These are phyloP conservation scores for Podospora sp. DNA, from an alignment of 495 filamentous ascomycete species.

Conservation along the genomic window DNA sequence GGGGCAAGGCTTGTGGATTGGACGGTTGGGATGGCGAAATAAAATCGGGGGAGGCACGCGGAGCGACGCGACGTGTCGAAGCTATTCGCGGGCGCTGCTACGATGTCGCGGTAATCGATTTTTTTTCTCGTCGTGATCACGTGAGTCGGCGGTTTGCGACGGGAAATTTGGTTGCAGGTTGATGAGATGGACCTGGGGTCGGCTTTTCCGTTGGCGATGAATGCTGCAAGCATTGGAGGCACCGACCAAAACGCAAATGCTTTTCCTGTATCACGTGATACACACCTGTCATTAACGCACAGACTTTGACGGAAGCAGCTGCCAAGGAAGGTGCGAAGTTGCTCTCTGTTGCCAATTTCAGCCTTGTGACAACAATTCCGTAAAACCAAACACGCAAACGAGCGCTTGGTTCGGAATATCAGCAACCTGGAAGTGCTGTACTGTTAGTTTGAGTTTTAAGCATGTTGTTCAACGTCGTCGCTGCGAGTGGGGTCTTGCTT, in stretches of 20 bases:
- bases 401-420: too few relatives aligned
- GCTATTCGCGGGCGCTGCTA: neutral
- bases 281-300: neutral
- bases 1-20: neutral
- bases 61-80: neutral
- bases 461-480: neutral
- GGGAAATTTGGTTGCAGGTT: conserved; percentile 9
- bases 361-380: too few relatives aligned
- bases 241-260: too few relatives aligned
- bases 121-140: conserved; percentile 46
- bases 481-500: neutral
- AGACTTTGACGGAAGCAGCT: conserved; percentile 1
- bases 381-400: too few relatives aligned
- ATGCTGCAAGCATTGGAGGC: neutral
- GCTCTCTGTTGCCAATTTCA: too few relatives aligned
- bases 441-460: neutral
- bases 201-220: conserved; percentile 7
- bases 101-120: conserved; percentile 26
- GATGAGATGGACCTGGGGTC: neutral
- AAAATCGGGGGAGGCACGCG: neutral
- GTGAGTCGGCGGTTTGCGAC: conserved; percentile 36
- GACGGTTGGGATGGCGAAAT: neutral
- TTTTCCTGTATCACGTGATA: too few relatives aligned
- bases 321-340: too few relatives aligned
- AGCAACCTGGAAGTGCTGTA: too few relatives aligned